Percentiles rank a stretch among this genome's conserved stretches.
These are phyloP conservation scores for Taiozyma sp. DNA, from an alignment of 1,139 yeast genomes.

Conservation along the genomic window DNA sequence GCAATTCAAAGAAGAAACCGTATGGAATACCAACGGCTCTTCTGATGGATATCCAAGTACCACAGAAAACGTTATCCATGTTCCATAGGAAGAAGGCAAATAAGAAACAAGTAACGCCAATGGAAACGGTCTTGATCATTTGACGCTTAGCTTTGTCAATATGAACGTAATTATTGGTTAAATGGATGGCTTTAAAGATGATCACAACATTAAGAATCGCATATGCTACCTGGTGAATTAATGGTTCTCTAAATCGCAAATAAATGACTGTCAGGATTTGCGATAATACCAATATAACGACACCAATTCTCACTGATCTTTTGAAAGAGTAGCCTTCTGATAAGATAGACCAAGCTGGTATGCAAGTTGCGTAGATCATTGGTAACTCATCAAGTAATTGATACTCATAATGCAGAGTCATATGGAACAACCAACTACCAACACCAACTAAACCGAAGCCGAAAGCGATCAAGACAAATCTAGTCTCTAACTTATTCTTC, in stretches of 20 bases:
- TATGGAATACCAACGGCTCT: slow-evolving; percentile 75
- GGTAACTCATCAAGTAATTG: slow-evolving; percentile 94
- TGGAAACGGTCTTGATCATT: slow-evolving; percentile 47
- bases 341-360: slow-evolving; percentile 88
- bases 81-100: slow-evolving; percentile 80
- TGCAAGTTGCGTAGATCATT: slow-evolving; percentile 95
- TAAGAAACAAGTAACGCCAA: slow-evolving; percentile 60
- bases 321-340: slow-evolving; percentile 42
- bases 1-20: slow-evolving; percentile 85
- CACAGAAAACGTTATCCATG: slow-evolving; percentile 75
- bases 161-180: slow-evolving; percentile 48
- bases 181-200: slow-evolving; percentile 46
- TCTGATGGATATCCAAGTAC: slow-evolving; percentile 53
- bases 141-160: slow-evolving; percentile 42
- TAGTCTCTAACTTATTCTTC: slow-evolving; percentile 54
- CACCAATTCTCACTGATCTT: slow-evolving; percentile 41
- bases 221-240: slow-evolving; percentile 64
- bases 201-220: slow-evolving; percentile 54
- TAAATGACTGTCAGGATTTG: slow-evolving; percentile 58
- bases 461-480: slow-evolving; percentile 66
- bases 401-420: slow-evolving; percentile 85
- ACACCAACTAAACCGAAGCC: slow-evolving; percentile 89
- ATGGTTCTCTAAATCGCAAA: slow-evolving; percentile 69
- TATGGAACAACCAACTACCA: slow-evolving; percentile 94
- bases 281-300: slow-evolving; percentile 53